Conservation (phyloP, 345 rosid species). For the Trapa incisa region DNA sequence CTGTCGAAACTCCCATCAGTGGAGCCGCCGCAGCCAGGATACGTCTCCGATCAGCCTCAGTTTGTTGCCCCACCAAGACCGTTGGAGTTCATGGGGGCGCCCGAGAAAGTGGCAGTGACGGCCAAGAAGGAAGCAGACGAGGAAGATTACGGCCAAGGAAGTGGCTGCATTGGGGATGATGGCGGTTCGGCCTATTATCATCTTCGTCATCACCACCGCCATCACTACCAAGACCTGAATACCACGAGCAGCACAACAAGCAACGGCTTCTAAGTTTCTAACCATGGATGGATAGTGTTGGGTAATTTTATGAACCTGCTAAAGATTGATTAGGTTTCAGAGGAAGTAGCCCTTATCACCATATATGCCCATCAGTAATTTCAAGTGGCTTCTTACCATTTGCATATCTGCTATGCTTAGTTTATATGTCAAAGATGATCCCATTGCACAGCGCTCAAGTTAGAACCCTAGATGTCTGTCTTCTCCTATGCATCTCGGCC, state of each 20-base stretch:
- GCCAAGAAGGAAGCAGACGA: conserved; percentile 8
- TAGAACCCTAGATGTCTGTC: neutral
- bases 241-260: conserved; percentile 8
- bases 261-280: conserved; percentile 6
- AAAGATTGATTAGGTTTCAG: neutral
- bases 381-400: neutral
- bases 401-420: neutral
- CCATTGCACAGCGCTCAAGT: neutral
- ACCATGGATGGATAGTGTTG: neutral
- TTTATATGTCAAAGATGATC: neutral
- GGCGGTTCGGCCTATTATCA: conserved; percentile 4
- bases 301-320: neutral
- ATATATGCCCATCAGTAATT: no score
- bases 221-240: conserved; percentile 10
- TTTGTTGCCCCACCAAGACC: conserved; percentile 5
- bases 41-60: conserved; percentile 6
- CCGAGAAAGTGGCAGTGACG: conserved; percentile 5
- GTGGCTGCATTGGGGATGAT: conserved; percentile 1
- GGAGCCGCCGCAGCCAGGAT: conserved; percentile 32
- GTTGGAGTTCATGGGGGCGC: conserved; percentile 7
- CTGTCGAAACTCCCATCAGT: conserved; percentile 96
- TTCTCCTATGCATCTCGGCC: neutral
- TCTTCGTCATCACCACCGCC: neutral
- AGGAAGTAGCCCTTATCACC: neutral
- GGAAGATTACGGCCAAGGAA: conserved; percentile 5